Evolutionary conservation across 805 yeast genomes (phyloP), one percentile per base, ranked within the genome.

Genomic region (Candida ulmi): DNA sequence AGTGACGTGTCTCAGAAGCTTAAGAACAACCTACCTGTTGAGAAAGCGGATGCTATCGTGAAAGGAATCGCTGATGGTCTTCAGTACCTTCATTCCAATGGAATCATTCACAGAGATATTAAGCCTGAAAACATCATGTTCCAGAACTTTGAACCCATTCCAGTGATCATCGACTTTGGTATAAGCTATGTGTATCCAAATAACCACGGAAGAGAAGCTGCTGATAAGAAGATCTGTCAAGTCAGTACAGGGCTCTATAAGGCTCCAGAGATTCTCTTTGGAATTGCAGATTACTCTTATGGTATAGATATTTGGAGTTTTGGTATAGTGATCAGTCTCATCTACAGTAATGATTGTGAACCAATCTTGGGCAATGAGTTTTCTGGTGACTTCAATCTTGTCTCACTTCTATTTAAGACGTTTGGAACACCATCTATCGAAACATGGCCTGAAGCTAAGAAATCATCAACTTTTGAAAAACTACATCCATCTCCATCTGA

Each of bases 61-160:
- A 59, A 50, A 27, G 71, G 60, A 47, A 49, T 62, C 8, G 62
- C 63, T 18, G 56, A 62, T 29, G 84, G 82, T 2, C 60, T 86
- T 19, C 60, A 65, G 28, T 83, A 76, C 54, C 70, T 85, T 39
- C 97, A 93, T 55, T 59, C 69, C 8, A 69, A 78, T 38, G 87
- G 83, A 6, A 81, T 91, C 23, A 86, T 91, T 33, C 99, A 91
- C 62, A 74, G 99, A 54, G 99, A 91, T 62, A 79, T 91, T 48
- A 93, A 93, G 58, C 88, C 93, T 1, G 87, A 81, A 36, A 86
- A 86, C 55, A 76, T 86, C 39, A 59, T 87, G 54, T 78, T 82
- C 43, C 63, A 57, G 38, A 52, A 52, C 5, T 38, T 39, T n/a
- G 50, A 52, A 11, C 42, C 51, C 2, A 35, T 43, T 5, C 69